Base-by-base conservation (phyloP, 306 rosid genomes). In the Lathyrus aphaca region DNA sequence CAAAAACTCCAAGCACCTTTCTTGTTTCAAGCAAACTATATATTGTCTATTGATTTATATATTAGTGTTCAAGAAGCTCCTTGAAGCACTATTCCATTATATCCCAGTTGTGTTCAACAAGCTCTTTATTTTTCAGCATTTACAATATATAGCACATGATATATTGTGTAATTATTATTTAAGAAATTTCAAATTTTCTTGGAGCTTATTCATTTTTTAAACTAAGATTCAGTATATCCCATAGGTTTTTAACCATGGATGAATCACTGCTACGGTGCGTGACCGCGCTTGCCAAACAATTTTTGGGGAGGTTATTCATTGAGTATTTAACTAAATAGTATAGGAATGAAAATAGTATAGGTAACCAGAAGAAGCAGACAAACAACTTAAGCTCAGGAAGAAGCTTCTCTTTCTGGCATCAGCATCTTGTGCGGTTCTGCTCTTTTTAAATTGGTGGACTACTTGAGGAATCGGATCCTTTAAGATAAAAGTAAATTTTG, bases 401-500 rank as follows among this genome's bases (percentile, higher is more conserved):
- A 86, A 79, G 91, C 87, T 88, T 86, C 88, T 64, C 80, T 68
- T 21, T 75, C 49, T 74, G 42, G 82, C 82, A 62, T 78, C 86
- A 65, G 71, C 65, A 66, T 62, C 78, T 39, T 69, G 38, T 69
- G 54, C 45, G 50, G 66, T 76, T 72, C 5, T 53, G 18, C 23
- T 38, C 69, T 65, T 80, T 68, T 68, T 19, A 42, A 76, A 77
- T 69, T 76, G 73, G 80, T 77, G 92, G 86, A 81, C 79, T 79
- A 56, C 77, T 72, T 48, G 71, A 15, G 72, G 95, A 80, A 92
- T 89, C 95, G 61, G 91, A 92, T 92, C 91, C 97, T 69, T 16
- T 27, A 14, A 54, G 69, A 66, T 77, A 82, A 82, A 82, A 50
- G 89, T 72, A 66, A 77, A 66, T 79, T 83, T 81, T 86, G 62